Evolutionary conservation across 768 basidiomycete species (phyloP), one percentile per base, ranked within the genome.

Genomic region (Lenzites betulinus): DNA sequence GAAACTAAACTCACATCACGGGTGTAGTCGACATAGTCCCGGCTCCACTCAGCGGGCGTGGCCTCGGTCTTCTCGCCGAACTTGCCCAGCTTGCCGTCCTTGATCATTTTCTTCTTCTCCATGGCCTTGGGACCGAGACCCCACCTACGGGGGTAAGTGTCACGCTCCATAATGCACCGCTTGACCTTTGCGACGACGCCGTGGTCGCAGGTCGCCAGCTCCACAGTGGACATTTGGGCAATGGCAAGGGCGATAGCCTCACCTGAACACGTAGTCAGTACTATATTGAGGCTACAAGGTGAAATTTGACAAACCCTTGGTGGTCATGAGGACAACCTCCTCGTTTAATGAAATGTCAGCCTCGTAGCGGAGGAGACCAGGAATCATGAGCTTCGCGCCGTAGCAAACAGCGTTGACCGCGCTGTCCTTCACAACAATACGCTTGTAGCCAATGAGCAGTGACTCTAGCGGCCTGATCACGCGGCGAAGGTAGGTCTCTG

Each of bases 371-470:
- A 99, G 82, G 44, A 99, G 82, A 73, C 97, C 97, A 65, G 97
- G 97, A 68, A 99, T 94, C 97, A 99, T 99, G 70, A 99, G 88
- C 75, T 98, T 98, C 58, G 97, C 97, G 64, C 97, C 97, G 75
- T 99, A 98, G 79, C 96, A 98, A 60, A 99, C 93, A 51, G 97
- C 97, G 70, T 98, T 99, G 70, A 99, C 96, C 20, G 97, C 95
- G 67, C 93, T 95, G 76, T 99, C 97, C 76, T 98, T 98, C 65
- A 99, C 95, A 38, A 99, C 97, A 63, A 99, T 93, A 60, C 97
- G 90, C 78, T 98, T 99, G 80, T 98, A 98, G 54, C 95, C 93
- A 60, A 93, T 84, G 70, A 99, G 82, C 56, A 99, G 82, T 57
- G 89, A 93, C 78, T 99, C 97, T 60, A 99, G 80, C 9, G 97